These are phyloP conservation scores for Boletus sensibilis DNA, from an alignment of 768 basidiomycete genomes.

Conservation along the genomic window DNA sequence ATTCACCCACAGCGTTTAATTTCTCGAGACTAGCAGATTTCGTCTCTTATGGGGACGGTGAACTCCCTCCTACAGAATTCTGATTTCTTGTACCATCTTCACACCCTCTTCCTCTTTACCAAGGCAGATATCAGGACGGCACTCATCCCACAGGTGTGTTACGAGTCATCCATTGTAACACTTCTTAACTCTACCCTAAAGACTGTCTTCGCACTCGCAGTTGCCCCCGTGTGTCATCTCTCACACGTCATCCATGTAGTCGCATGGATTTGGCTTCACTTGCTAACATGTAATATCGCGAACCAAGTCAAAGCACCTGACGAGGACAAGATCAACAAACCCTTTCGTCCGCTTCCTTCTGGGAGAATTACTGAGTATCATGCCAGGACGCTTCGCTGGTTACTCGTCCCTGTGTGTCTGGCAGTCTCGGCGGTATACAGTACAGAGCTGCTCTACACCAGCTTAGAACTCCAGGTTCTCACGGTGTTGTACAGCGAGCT, in stretches of 20 bases:
- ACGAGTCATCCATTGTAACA: neutral
- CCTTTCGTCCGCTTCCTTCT: conserved; percentile 43
- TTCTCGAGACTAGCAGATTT: neutral
- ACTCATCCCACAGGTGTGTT: conserved; percentile 21
- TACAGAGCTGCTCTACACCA: conserved; percentile 27
- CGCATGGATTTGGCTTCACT: conserved; percentile 44
- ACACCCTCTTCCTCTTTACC: conserved; percentile 26
- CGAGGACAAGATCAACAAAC: conserved; percentile 43
- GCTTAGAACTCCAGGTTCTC: conserved; percentile 22
- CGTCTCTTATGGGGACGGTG: neutral
- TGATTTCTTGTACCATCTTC: conserved; percentile 14
- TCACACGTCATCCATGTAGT: conserved; percentile 23
- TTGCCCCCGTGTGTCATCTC: conserved; percentile 19
- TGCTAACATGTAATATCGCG: conserved; percentile 38
- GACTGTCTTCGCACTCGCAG: conserved; percentile 32
- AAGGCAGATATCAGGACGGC: conserved; percentile 18
- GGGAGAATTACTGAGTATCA: conserved; percentile 36
- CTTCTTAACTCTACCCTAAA: conserved; percentile 6
- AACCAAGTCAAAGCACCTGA: conserved; percentile 40
- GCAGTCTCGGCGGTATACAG: conserved; percentile 32
- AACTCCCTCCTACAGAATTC: neutral
- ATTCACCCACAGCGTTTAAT: neutral
- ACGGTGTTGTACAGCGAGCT: conserved; percentile 38
- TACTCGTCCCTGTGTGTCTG: conserved; percentile 33
- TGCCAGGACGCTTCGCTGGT: conserved; percentile 38